Evolutionary conservation across 129 eudicot genomes (phyloP), one percentile per base, ranked within the genome.

Genomic region (Centella asiatica): DNA sequence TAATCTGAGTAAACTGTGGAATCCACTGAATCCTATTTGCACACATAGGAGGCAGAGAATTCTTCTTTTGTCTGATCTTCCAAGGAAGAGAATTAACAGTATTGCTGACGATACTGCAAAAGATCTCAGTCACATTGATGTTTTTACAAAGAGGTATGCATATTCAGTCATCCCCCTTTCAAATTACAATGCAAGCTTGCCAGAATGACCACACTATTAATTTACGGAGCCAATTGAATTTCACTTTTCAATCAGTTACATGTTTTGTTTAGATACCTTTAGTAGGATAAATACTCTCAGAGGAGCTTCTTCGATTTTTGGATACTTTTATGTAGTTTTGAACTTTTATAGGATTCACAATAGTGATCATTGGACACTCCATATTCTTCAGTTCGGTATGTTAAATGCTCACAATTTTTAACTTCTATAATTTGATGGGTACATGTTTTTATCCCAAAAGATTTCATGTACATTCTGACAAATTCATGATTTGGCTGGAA

Each of bases 41-140:
- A 51, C 73, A 66, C 37, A 24, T 72, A 90, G 99, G 96, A 82
- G 80, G 80, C 99, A 93, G 78, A 82, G 90, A 75, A 82, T 93
- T 77, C 96, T 93, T 82, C 86, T 93, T 64, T 70, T 93, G 71
- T 82, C 96, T 3, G 99, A 93, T 71, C 86, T 93, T 46, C 95
- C 95, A 69, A 82, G 96, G 83, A 93, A 93, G 69, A 92, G 87
- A 48, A 82, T 93, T 54, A 95, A 93, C 69, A 85, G 72, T 74
- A 67, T 89, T 7, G 88, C 87, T 76, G 96, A 93, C 34, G 69
- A 62, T 70, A 66, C 82, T 31, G 88, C 89, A 65, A 93, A 85
- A 80, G 99, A 93, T 88, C 92, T 93, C 54, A 62, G 28, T 52
- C 96, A 87, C 69, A 80, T 93, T 40, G 96, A 93, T 54, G 71